Evolutionary conservation across 805 yeast species (phyloP).

Genomic region (Vanderwaltozyma polyspora): DNA sequence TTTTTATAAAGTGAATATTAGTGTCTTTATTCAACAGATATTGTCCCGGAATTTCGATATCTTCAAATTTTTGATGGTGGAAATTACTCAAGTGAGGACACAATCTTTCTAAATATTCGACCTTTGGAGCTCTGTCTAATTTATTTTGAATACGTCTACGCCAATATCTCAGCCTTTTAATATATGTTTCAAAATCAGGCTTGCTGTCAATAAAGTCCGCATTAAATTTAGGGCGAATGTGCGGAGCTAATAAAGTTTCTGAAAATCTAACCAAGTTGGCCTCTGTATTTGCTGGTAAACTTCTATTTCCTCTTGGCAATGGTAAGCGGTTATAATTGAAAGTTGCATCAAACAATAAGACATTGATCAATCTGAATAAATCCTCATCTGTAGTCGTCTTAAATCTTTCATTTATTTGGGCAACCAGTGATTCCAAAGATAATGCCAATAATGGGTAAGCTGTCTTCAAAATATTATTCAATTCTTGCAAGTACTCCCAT

Average conservation of each 20-base stretch:
- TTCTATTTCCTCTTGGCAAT: conserved; percentile 78
- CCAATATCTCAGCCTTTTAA: conserved; percentile 79
- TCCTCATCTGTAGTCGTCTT: conserved; percentile 93
- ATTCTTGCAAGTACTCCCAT: conserved; percentile 87
- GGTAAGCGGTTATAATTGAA: conserved; percentile 80
- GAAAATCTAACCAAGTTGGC: conserved; percentile 82
- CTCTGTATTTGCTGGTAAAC: conserved; percentile 83
- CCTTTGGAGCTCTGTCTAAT: conserved; percentile 71
- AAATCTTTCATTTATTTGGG: conserved; percentile 88
- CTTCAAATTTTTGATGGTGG: conserved; percentile 97
- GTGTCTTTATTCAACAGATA: conserved; percentile 79
- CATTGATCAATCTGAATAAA: conserved; percentile 86
- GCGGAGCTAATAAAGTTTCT: conserved; percentile 82
- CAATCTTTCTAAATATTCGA: conserved; percentile 74
- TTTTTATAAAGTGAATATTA: conserved; percentile 82
- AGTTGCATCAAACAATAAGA: conserved; percentile 84
- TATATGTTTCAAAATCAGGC: conserved; percentile 82
- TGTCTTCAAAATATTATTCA: conserved; percentile 89
- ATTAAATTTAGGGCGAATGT: conserved; percentile 81
- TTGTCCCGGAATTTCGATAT: conserved; percentile 95
- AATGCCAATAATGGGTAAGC: conserved; percentile 91
- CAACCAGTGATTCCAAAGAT: conserved; percentile 88
- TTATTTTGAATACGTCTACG: conserved; percentile 85
- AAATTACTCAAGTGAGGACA: conserved; percentile 94
- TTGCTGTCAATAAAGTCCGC: conserved; percentile 77